Evolutionary conservation across 2,329 filamentous ascomycete genomes (phyloP), one percentile per base, ranked within the genome.

Genomic region (Fusarium buxicola): DNA sequence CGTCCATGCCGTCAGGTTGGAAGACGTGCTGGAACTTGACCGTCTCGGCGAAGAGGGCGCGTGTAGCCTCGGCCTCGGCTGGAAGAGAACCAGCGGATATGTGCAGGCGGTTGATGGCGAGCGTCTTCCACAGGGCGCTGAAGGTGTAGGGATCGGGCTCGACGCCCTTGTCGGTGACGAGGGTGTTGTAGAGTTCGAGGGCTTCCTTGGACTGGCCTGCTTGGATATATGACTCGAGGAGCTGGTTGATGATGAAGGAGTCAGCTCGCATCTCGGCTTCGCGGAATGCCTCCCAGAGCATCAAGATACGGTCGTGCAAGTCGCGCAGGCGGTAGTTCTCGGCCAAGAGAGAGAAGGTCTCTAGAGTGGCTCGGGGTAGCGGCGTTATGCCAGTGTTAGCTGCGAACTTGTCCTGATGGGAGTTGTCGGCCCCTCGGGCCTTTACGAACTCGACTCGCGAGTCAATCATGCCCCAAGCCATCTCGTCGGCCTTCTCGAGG

Each of bases 391-490:
- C 39, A n/a, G 50, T 27, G 7, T 58, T 38, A 8, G 38, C 35
- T 12, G 15, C 13, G 10, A 35, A 54, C n/a, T 39, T 60, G 31
- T 36, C 28, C 31, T 51, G 46, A 2, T 38, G n/a, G n/a, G 24
- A 21, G 9, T 24, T 41, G 9, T 46, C 46, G 2, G 55, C 43
- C 36, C 76, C 71, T 69, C 82, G 80, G 38, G 77, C 73, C 63
- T 81, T 78, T n/a, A 92, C 85, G 68, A 88, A 85, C 28, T 86
- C 80, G 41, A 92, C 80, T 27, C 91, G 86, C 27, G 86, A 79
- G 46, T 87, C 82, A 59, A 95, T 88, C 92, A 95, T 94, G 51
- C 84, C 80, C 90, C 90, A 93, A 3, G 85, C 91, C 49, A 92
- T 80, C 32, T 80, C 75, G 68, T 93, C 90, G 3, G 90, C 92